Evolutionary conservation across 2,329 filamentous ascomycete species (phyloP), one percentile per base, ranked within the genome.

Genomic region (Sporothrix curviconia): DNA sequence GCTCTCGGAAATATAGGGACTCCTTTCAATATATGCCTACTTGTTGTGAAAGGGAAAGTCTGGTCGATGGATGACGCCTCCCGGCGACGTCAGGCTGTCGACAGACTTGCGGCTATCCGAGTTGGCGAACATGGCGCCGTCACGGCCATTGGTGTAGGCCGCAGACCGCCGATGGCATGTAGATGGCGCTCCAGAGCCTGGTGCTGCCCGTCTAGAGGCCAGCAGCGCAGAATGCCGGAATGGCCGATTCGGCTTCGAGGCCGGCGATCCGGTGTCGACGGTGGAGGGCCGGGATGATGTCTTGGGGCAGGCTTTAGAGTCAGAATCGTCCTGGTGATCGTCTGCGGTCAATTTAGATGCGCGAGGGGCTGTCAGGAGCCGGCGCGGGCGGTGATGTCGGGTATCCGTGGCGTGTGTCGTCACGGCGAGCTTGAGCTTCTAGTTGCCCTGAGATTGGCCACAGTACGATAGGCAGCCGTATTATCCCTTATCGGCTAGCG

Each of bases 71-170:
- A 73, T 59, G 15, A 59, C 32, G 59, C 53, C 72, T 12, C 76
- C 75, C 28, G 79, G 76, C 15, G 80, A 77, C 42, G 81, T 76
- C 64, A 87, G 71, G 67, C 82, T 86, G 71, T 87, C 84, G 66
- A 83, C 77, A 62, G 84, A 87, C 73, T 83, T 85, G 66, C 82
- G 80, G 64, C 81, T 80, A 63, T 73, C 78, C 55, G 75, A 68
- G 62, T 79, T 79, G 63, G 81, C 77, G 68, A 78, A 82, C 84
- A 87, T 87, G 72, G 69, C 61, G n/a, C n/a, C n/a, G n/a, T 51
- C 51, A 40, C 47, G 11, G 58, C 54, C 49, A 58, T 37, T 50
- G 32, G n/a, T 17, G 36, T 36, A 49, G 39, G 8, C 24, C 24
- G 19, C 3, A 6, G 19, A 3, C 19, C 36, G 17, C 32, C 32